These are phyloP conservation scores for Aspergillus conjunctus DNA, from an alignment of 495 filamentous ascomycete species.

Conservation along the genomic window DNA sequence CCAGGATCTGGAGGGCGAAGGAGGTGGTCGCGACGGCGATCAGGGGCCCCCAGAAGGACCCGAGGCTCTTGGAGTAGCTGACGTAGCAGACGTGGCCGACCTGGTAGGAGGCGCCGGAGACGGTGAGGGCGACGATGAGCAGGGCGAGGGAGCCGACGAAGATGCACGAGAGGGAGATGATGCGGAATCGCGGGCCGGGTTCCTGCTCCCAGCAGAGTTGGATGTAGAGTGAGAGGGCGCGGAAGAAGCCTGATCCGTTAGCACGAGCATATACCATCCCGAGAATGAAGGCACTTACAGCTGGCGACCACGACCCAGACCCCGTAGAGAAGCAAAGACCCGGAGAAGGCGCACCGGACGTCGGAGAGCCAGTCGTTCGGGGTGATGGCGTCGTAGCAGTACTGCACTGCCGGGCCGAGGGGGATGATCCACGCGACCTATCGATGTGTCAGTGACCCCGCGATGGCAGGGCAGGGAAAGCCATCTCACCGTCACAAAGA, in stretches of 20 bases:
- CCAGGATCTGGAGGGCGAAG: conserved; percentile 68
- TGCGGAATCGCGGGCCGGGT: conserved; percentile 77
- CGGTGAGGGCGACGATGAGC: conserved; percentile 33
- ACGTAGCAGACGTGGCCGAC: conserved; percentile 81
- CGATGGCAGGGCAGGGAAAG: background rate
- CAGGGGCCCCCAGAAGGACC: conserved; percentile 79
- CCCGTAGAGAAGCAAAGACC: conserved; percentile 72
- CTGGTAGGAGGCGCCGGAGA: conserved; percentile 82
- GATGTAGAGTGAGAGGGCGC: conserved; percentile 81
- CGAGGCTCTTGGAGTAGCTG: conserved; percentile 70
- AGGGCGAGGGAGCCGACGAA: conserved; percentile 66
- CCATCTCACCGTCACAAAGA: conserved; percentile 44
- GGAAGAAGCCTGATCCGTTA: conserved; percentile 61
- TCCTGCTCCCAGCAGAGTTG: conserved; percentile 88
- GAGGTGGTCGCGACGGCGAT: conserved; percentile 71
- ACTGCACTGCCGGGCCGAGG: conserved; percentile 63
- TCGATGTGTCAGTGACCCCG: background rate
- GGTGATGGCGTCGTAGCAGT: conserved; percentile 80
- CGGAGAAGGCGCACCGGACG: conserved; percentile 72
- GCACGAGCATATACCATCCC: background rate
- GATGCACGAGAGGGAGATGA: conserved; percentile 62
- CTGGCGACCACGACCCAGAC: conserved; percentile 73
- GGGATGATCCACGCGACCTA: conserved; percentile 73
- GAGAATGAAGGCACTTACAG: conserved; percentile 42
- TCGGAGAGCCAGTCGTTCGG: conserved; percentile 79